Evolutionary conservation across 352 stramenopile species (phyloP).

Genomic region (Globisporangium apiculatum): DNA sequence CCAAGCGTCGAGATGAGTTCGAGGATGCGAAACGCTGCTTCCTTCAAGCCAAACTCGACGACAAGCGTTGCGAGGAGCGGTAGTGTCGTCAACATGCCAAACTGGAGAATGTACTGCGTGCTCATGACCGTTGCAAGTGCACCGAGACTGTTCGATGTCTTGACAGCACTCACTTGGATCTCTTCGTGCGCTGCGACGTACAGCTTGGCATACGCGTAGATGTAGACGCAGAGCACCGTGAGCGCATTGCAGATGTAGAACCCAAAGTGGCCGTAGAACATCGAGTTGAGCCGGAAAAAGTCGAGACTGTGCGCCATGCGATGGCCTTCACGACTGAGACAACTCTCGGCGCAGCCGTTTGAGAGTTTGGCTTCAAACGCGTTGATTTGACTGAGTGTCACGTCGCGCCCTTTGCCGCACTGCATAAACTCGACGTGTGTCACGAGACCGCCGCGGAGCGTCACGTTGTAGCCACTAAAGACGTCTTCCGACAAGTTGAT

Average conservation of each 20-base stretch:
- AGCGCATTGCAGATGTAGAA: slow-evolving; percentile 88
- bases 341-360: slow-evolving; percentile 78
- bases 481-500: slow-evolving; percentile 88
- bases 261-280: slow-evolving; percentile 85
- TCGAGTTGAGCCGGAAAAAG: slow-evolving; percentile 85
- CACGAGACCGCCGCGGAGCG: slow-evolving; percentile 68
- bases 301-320: slow-evolving; percentile 71
- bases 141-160: slow-evolving; percentile 49
- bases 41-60: slow-evolving; percentile 75
- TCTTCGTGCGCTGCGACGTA: slow-evolving; percentile 74
- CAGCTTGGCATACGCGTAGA: slow-evolving; percentile 81
- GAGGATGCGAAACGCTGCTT: slow-evolving; percentile 64
- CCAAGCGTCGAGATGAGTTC: slow-evolving; percentile 74
- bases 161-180: slow-evolving; percentile 48
- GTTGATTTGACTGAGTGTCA: slow-evolving; percentile 86
- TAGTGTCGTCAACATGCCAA: slow-evolving; percentile 79
- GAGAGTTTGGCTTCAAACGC: slow-evolving; percentile 86
- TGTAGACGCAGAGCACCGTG: slow-evolving; percentile 82
- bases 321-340: slow-evolving; percentile 74
- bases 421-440: slow-evolving; percentile 88
- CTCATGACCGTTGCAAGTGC: slow-evolving; percentile 73
- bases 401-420: slow-evolving; percentile 82
- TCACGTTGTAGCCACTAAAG: slow-evolving; percentile 86
- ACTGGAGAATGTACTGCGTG: slow-evolving; percentile 84
- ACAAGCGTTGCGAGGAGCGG: slow-evolving; percentile 71